Conservation (phyloP, 805 yeast genomes). For the Wickerhamiella spandovensis region DNA sequence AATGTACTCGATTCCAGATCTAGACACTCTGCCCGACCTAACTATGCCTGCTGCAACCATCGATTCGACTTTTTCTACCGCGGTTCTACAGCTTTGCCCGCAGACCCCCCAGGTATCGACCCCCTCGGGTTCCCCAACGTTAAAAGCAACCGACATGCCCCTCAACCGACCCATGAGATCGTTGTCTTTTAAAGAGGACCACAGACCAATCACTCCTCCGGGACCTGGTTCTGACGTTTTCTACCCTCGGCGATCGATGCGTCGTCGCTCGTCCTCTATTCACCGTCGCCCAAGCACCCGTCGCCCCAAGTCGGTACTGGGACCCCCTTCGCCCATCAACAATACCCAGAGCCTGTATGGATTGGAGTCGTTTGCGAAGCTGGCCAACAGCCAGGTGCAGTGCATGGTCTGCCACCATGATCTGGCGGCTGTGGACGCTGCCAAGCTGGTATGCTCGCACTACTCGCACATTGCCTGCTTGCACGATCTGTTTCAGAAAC, state of each 20-base stretch:
- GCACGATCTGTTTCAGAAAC: background rate
- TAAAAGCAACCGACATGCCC: background rate
- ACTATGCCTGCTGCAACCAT: background rate
- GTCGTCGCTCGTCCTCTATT: background rate
- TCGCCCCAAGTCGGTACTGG: background rate
- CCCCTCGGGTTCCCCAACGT: background rate
- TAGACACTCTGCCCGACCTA: background rate
- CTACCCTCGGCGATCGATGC: background rate
- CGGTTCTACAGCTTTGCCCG: background rate
- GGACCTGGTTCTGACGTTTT: background rate
- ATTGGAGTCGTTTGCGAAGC: background rate
- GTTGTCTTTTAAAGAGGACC: background rate
- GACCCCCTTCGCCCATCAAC: background rate
- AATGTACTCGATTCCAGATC: background rate
- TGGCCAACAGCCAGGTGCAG: slow-evolving; percentile 1
- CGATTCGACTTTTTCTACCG: background rate
- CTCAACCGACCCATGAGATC: background rate
- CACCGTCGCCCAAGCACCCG: background rate
- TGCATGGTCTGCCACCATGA: slow-evolving; percentile 6
- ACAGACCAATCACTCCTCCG: background rate
- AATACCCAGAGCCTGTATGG: background rate
- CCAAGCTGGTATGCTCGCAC: slow-evolving; percentile 7
- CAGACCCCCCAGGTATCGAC: background rate
- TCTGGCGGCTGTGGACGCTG: background rate
- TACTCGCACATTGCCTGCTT: slow-evolving; percentile 5